A percentile compares a stretch with the other conserved stretches of the same genome.
Conservation (phyloP, 164 flowering plant species). For the Piper betle region DNA sequence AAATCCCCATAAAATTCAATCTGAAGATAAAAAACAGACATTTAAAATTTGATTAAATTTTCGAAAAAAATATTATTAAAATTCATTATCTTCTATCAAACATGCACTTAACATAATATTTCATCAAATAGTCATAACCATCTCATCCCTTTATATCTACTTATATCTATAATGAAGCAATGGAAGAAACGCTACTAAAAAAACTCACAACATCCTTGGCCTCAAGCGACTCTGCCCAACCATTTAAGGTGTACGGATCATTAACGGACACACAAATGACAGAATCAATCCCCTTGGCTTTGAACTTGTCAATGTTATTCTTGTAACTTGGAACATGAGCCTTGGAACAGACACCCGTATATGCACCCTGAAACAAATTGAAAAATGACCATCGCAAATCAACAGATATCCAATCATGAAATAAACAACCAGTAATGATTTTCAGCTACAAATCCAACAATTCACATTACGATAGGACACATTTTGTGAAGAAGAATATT, state of each 20-base stretch:
- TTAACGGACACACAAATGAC: constrained; percentile 89
- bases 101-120: too few species aligned
- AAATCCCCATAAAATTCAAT: constrained; percentile 97
- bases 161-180: neutral
- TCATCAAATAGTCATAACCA: neutral
- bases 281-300: constrained; percentile 87
- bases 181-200: neutral
- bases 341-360: constrained; percentile 81
- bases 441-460: neutral
- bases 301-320: constrained; percentile 68
- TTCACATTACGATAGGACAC: too few species aligned
- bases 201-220: constrained; percentile 73
- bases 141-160: neutral
- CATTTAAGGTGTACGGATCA: constrained; percentile 86
- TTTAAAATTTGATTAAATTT: too few species aligned
- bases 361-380: constrained; percentile 59
- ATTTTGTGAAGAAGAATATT: too few species aligned
- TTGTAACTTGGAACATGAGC: constrained; percentile 95
- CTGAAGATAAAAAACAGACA: constrained; percentile 17
- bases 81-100: too few species aligned
- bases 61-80: too few species aligned
- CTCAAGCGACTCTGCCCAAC: constrained; percentile 83
- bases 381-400: neutral
- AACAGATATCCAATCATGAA: neutral
- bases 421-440: neutral